Base-by-base conservation (phyloP, 1,284 basidiomycete species). In the Xerocomus minutiporus region DNA sequence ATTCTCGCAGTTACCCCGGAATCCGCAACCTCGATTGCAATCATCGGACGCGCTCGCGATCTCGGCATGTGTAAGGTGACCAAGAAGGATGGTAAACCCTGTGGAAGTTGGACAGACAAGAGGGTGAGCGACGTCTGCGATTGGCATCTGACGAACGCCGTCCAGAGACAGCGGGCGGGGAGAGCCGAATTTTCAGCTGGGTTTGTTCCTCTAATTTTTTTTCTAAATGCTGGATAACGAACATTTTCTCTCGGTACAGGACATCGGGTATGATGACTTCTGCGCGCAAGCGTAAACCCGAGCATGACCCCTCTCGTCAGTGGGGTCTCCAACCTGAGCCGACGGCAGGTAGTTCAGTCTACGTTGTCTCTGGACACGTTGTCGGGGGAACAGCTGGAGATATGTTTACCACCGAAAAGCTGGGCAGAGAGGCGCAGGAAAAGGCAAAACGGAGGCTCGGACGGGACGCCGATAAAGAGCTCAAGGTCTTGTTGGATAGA, bases 1-100 rank as follows among this genome's bases (percentile, higher is more conserved):
- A 83, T 94, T 25, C 80, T 98, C 6, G 91, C 91, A 0, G 70
- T 99, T 46, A 95, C 92, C 0, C 96, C 96, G 0, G 83, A 86
- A 45, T 89, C 85, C 0, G 85, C 83, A 0, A 80, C 83, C 3
- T 88, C 90, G 3, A 85, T 97, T 44, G 79, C 84, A n/a, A 75
- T 91, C 34, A 84, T 99, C 47, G 96, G 96, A 0, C 81, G 85
- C n/a, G 80, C 93, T 3, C 79, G 79, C 31, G 93, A 98, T 67
- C 78, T 97, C 2, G 90, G 91, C 0, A 83, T 84, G 71, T 99
- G 96, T 66, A 75, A 74, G 2, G 91, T 90, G 5, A 67, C 77
- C 39, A 87, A 85, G 64, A 79, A 82, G 40, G 91, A 97, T 55
- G 93, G 93, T 1, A 85, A 86, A 49, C 65, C 78, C 1, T 98